Percentiles rank a stretch among this genome's conserved stretches.
phyloP scores from a whole-genome alignment of 805 yeast species.

The Torulaspora indica region DNA sequence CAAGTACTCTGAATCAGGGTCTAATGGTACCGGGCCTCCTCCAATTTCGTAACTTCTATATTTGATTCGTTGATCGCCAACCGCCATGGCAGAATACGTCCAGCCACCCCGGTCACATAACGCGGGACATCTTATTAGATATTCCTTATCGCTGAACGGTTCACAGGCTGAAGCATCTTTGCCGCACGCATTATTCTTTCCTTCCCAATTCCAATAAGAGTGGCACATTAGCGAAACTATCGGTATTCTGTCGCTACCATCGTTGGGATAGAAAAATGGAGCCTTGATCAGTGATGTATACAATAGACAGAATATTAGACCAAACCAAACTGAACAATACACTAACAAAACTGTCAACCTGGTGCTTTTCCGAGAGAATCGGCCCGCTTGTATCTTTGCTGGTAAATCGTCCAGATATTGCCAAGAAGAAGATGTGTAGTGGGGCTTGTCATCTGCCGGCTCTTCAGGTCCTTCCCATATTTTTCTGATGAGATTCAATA shows the following conservation, averaged over 20 bases:
- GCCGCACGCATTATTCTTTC: slow-evolving; percentile 75
- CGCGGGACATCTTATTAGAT: slow-evolving; percentile 78
- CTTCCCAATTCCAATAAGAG: slow-evolving; percentile 55
- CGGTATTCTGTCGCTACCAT: slow-evolving; percentile 24
- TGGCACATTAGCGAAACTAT: slow-evolving; percentile 41
- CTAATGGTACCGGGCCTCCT: slow-evolving; percentile 48
- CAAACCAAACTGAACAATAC: slow-evolving; percentile 48
- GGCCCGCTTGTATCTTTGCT: slow-evolving; percentile 27
- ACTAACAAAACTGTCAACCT: slow-evolving; percentile 34
- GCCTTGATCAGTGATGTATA: slow-evolving; percentile 44
- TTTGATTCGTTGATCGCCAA: slow-evolving; percentile 63
- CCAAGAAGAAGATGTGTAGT: slow-evolving; percentile 24
- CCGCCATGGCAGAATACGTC: slow-evolving; percentile 69
- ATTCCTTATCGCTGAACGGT: slow-evolving; percentile 42
- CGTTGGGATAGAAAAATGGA: slow-evolving; percentile 34
- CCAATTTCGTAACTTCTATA: slow-evolving; percentile 74
- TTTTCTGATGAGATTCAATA: slow-evolving; percentile 28
- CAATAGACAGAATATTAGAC: slow-evolving; percentile 38
- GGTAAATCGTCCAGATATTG: slow-evolving; percentile 45
- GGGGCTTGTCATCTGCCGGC: slow-evolving; percentile 48
- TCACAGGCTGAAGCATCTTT: slow-evolving; percentile 57
- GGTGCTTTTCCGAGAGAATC: slow-evolving; percentile 29
- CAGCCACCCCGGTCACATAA: slow-evolving; percentile 74
- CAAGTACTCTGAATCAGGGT: slow-evolving; percentile 28
- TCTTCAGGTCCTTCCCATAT: slow-evolving; percentile 55